Percentiles rank a stretch among this genome's conserved stretches.
These are phyloP conservation scores for Botrytis elliptica DNA, from an alignment of 2,329 filamentous ascomycete genomes.

Conservation along the genomic window DNA sequence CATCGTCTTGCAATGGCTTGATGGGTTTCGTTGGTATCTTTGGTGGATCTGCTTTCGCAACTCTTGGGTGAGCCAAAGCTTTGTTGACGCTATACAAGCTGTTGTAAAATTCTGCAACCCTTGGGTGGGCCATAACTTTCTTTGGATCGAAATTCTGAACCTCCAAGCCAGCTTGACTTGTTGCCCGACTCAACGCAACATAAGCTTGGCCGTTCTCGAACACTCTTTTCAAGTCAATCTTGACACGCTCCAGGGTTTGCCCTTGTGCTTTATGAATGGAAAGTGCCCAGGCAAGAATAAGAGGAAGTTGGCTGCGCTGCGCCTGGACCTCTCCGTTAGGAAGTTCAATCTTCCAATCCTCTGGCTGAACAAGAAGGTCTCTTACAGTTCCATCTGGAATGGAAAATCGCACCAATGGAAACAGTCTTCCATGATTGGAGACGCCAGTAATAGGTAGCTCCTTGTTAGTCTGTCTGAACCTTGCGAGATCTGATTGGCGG, in stretches of 20 bases:
- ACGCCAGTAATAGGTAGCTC: slow-evolving; percentile 37
- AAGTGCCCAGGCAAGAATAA: slow-evolving; percentile 94
- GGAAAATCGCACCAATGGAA: slow-evolving; percentile 81
- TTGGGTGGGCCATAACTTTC: slow-evolving; percentile 92
- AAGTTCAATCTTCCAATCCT: slow-evolving; percentile 96
- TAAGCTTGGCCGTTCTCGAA: slow-evolving; percentile 99
- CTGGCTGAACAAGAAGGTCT: slow-evolving; percentile 77
- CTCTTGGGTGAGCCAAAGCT: slow-evolving; percentile 37
- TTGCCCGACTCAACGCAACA: slow-evolving; percentile 91
- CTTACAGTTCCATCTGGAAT: slow-evolving; percentile 74
- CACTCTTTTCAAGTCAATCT: slow-evolving; percentile 86
- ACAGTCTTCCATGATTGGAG: slow-evolving; percentile 56
- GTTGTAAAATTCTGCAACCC: slow-evolving; percentile 81
- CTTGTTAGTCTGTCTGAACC: slow-evolving; percentile 39
- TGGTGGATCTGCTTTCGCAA: slow-evolving; percentile 26
- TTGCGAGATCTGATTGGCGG: slow-evolving; percentile 40
- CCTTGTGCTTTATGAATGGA: slow-evolving; percentile 98
- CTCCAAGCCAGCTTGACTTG: slow-evolving; percentile 80
- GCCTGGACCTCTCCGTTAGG: slow-evolving; percentile 93
- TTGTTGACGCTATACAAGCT: slow-evolving; percentile 74
- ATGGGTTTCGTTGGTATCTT: slow-evolving; percentile 11
- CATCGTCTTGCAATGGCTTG: not conserved
- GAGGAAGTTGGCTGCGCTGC: slow-evolving; percentile 74
- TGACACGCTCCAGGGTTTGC: slow-evolving; percentile 83
- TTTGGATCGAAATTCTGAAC: slow-evolving; percentile 83